Evolutionary conservation across 345 rosid genomes (phyloP).

Genomic region (Gossypium raimondii): DNA sequence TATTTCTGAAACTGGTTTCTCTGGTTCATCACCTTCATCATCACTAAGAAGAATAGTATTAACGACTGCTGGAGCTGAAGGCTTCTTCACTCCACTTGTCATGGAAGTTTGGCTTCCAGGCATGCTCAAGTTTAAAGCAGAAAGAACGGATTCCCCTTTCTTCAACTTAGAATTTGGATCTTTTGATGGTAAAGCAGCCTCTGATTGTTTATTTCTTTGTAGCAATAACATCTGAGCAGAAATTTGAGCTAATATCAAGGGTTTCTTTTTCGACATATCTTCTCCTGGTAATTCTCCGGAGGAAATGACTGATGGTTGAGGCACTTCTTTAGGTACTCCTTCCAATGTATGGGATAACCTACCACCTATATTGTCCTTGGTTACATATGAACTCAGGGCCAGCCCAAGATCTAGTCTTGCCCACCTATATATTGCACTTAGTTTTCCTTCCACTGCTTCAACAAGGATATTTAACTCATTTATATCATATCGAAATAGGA

Average conservation of each 20-base stretch:
- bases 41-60: slow-evolving; percentile 69
- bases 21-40: slow-evolving; percentile 61
- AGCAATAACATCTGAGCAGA: slow-evolving; percentile 21
- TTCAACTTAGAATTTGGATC: slow-evolving; percentile 25
- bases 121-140: slow-evolving; percentile 29
- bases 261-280: slow-evolving; percentile 30
- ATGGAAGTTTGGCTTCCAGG: slow-evolving; percentile 21
- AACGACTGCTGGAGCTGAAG: slow-evolving; percentile 30
- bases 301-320: slow-evolving; percentile 32
- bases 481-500: slow-evolving; percentile 79
- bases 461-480: slow-evolving; percentile 81
- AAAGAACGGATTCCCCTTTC: slow-evolving; percentile 30
- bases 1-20: slow-evolving; percentile 37
- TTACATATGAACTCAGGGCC: slow-evolving; percentile 54
- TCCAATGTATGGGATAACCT: slow-evolving; percentile 40
- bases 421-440: slow-evolving; percentile 95
- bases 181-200: slow-evolving; percentile 26
- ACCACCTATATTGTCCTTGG: slow-evolving; percentile 38
- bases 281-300: slow-evolving; percentile 37
- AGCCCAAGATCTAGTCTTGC: slow-evolving; percentile 94
- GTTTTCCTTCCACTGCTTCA: slow-evolving; percentile 94
- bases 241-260: slow-evolving; percentile 23
- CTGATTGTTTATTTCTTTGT: slow-evolving; percentile 29
- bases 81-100: slow-evolving; percentile 32
- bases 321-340: slow-evolving; percentile 30